These are phyloP conservation scores for Syzygium jambos DNA, from an alignment of 345 rosid species.

Conservation along the genomic window DNA sequence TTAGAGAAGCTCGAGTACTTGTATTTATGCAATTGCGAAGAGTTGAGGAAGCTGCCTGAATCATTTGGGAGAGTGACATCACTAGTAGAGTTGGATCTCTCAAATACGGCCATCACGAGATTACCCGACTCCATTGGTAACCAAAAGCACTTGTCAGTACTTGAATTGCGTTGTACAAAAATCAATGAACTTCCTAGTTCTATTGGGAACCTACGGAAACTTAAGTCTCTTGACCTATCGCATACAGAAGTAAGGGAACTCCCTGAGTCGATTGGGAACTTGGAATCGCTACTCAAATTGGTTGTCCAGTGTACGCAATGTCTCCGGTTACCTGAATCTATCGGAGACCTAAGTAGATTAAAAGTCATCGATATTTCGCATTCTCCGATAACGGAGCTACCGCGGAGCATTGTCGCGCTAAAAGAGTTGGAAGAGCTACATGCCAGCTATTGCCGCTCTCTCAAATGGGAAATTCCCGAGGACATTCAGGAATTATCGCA, in stretches of 20 bases:
- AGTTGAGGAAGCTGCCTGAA: too few relatives aligned
- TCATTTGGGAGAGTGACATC: neutral
- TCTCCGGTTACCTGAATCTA: neutral
- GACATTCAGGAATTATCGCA: too few relatives aligned
- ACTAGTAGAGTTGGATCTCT: neutral
- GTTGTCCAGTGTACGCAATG: neutral
- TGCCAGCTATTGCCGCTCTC: too few relatives aligned
- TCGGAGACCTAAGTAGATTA: neutral
- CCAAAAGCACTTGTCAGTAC: neutral
- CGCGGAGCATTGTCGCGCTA: too few relatives aligned
- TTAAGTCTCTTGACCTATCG: neutral
- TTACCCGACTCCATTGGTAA: neutral
- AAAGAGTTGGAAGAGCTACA: too few relatives aligned
- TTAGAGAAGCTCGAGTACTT: neutral
- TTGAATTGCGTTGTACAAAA: neutral
- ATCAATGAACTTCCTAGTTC: neutral
- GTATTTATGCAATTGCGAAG: too few relatives aligned
- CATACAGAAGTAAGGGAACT: neutral
- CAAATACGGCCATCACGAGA: neutral
- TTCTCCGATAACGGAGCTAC: neutral
- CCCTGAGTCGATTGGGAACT: neutral
- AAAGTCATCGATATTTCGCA: neutral
- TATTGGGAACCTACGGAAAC: neutral
- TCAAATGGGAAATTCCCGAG: too few relatives aligned
- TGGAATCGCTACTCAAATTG: neutral